A percentile compares a stretch with the other conserved stretches of the same genome.
Conservation (phyloP, 192 early-diverging fungal genomes). For the Umbelopsis sp. region DNA sequence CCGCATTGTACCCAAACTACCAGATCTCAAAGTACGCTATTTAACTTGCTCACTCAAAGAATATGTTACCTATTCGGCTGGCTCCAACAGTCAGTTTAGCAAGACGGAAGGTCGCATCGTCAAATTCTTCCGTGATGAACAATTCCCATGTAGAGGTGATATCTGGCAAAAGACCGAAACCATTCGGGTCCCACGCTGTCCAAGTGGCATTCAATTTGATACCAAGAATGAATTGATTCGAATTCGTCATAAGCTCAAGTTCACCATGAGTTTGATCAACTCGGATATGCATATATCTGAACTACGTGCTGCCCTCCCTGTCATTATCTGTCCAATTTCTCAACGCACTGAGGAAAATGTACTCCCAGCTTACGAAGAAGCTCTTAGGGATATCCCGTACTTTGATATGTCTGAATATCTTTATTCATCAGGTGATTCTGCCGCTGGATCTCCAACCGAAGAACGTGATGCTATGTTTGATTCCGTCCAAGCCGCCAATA, state of each 20-base stretch:
- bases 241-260: slow-evolving; percentile 39
- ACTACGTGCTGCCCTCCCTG: slow-evolving; percentile 35
- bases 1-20: slow-evolving; percentile 42
- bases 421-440: background rate
- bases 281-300: slow-evolving; percentile 29
- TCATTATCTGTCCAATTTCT: slow-evolving; percentile 31
- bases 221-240: slow-evolving; percentile 29
- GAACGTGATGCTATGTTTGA: slow-evolving; percentile 1
- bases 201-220: slow-evolving; percentile 29
- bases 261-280: slow-evolving; percentile 24
- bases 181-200: slow-evolving; percentile 13
- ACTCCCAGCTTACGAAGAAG: slow-evolving; percentile 35
- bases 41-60: slow-evolving; percentile 57
- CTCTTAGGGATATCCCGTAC: slow-evolving; percentile 26
- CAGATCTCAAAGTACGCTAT: slow-evolving; percentile 43
- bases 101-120: slow-evolving; percentile 15
- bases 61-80: slow-evolving; percentile 48
- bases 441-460: background rate
- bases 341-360: background rate
- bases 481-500: background rate
- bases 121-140: slow-evolving; percentile 17
- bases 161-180: slow-evolving; percentile 23
- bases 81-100: slow-evolving; percentile 15
- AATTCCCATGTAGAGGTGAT: background rate
- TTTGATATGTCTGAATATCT: background rate